Evolutionary conservation across 2,329 filamentous ascomycete species (phyloP).

Genomic region (Fusarium sp.): DNA sequence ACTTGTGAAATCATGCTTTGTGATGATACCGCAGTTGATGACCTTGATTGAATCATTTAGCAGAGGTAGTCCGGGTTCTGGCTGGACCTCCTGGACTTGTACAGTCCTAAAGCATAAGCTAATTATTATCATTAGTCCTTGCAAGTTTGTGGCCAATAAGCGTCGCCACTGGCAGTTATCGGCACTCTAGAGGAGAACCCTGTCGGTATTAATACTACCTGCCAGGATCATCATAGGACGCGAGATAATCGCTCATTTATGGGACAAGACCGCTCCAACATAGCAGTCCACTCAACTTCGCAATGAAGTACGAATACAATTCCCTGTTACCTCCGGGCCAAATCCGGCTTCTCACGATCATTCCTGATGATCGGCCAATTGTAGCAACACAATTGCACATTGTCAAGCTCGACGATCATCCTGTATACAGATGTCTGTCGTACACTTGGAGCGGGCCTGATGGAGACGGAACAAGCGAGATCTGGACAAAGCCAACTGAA

Average conservation of each 20-base stretch:
- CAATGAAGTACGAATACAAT: background rate
- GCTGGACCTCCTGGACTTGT: too few relatives aligned
- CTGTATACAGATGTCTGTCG: constrained; percentile 8
- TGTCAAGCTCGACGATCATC: background rate
- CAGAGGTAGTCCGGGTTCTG: too few relatives aligned
- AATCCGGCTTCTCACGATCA: background rate
- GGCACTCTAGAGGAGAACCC: background rate
- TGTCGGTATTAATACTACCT: background rate
- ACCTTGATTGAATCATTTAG: too few relatives aligned
- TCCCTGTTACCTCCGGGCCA: background rate
- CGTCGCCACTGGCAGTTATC: background rate
- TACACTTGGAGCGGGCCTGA: constrained; percentile 6
- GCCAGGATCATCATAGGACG: too few relatives aligned
- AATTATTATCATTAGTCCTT: background rate
- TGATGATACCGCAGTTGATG: too few relatives aligned
- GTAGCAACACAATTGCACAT: background rate
- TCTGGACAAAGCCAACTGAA: background rate
- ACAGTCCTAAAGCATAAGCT: too few relatives aligned
- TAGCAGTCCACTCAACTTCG: background rate
- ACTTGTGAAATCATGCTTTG: too few relatives aligned
- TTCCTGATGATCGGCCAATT: background rate
- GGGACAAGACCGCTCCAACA: background rate
- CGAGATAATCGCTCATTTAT: constrained; percentile 2
- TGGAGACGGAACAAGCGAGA: background rate
- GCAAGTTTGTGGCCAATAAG: background rate